Conservation (phyloP, 306 rosid genomes). For the Alnus glutinosa region DNA sequence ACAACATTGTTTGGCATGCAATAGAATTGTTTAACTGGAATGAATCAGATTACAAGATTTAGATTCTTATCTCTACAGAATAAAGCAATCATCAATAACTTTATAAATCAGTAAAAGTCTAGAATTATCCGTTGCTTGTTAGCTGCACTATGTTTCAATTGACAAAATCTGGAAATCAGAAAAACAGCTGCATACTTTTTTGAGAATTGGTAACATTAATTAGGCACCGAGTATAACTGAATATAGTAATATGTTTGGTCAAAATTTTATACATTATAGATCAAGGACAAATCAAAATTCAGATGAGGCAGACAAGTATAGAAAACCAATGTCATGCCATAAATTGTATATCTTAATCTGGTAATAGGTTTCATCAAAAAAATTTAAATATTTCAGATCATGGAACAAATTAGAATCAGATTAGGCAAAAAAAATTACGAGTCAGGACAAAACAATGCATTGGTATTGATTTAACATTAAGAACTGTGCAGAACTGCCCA, state of each 20-base stretch:
- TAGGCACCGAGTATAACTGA: background rate
- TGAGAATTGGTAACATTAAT: background rate
- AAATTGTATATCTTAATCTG: background rate
- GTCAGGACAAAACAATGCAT: background rate
- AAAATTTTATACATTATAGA: background rate
- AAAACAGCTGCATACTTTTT: background rate
- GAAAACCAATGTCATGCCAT: background rate
- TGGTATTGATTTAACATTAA: background rate
- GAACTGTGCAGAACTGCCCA: background rate
- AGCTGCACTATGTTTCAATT: background rate
- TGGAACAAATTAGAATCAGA: background rate
- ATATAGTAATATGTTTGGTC: background rate
- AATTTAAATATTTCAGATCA: background rate
- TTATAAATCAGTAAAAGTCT: background rate
- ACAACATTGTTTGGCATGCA: background rate
- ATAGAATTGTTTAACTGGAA: background rate
- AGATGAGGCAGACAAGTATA: background rate
- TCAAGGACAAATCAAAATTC: background rate
- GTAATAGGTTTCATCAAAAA: background rate
- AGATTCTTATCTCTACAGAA: background rate
- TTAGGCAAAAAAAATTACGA: background rate
- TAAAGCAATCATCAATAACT: background rate
- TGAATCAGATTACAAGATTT: background rate
- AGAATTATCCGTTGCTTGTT: background rate
- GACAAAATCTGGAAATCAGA: background rate